phyloP scores from a whole-genome alignment of 2,329 filamentous ascomycete genomes.

The Apiospora aurea region DNA sequence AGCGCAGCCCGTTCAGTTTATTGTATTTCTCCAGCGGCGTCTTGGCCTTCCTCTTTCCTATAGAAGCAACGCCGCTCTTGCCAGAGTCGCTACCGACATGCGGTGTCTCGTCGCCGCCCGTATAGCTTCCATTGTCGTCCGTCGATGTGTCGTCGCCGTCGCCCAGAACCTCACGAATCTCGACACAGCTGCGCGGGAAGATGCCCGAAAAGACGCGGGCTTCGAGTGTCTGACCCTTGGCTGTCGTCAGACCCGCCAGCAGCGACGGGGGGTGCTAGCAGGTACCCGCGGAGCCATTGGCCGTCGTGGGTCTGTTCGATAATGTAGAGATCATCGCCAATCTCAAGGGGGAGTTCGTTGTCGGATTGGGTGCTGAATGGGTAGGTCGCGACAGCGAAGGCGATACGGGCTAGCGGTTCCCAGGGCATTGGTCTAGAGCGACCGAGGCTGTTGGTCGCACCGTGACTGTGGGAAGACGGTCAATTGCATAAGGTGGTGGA shows the following conservation, averaged over 20 bases:
- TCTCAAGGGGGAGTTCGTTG: slow-evolving; percentile 93
- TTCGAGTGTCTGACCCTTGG: slow-evolving; percentile 91
- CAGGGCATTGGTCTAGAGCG: slow-evolving; percentile 77
- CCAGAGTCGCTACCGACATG: slow-evolving; percentile 56
- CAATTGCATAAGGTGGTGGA: slow-evolving; percentile 22
- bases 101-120: slow-evolving; percentile 41
- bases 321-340: slow-evolving; percentile 98
- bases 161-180: slow-evolving; percentile 90
- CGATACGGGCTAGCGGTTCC: slow-evolving; percentile 95
- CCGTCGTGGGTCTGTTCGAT: slow-evolving; percentile 95
- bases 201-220: slow-evolving; percentile 98
- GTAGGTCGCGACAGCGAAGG: slow-evolving; percentile 95
- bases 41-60: slow-evolving; percentile 45
- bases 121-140: slow-evolving; percentile 48
- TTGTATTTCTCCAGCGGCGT: slow-evolving; percentile 26
- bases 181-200: slow-evolving; percentile 92
- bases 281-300: slow-evolving; percentile 93
- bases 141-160: slow-evolving; percentile 64
- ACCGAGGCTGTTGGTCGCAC: slow-evolving; percentile 21
- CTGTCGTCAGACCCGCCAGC: slow-evolving; percentile 87
- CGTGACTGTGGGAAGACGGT: slow-evolving; percentile 21
- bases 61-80: slow-evolving; percentile 58
- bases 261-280: slow-evolving; percentile 91
- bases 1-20: slow-evolving; percentile 32
- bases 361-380: slow-evolving; percentile 88